A percentile compares a stretch with the other conserved stretches of the same genome.
Evolutionary conservation across 202 grass and related monocot genomes (phyloP).

Genomic region (Panicum virgatum): DNA sequence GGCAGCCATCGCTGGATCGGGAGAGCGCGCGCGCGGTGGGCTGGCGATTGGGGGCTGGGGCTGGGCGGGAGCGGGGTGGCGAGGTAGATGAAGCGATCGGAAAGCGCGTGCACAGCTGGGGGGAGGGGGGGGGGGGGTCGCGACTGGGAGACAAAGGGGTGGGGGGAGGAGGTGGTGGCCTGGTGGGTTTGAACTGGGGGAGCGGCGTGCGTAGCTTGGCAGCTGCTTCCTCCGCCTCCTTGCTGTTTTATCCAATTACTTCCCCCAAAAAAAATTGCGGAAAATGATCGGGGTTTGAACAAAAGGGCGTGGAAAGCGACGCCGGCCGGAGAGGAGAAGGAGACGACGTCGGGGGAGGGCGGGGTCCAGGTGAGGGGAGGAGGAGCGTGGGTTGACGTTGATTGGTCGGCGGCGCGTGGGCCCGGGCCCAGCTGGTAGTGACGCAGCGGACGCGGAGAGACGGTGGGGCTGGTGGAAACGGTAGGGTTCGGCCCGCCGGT

Average conservation of each 20-base stretch:
- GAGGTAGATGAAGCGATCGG: conserved; percentile 46
- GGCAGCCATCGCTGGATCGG: conserved; percentile 52
- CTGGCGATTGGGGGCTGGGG: conserved; percentile 29
- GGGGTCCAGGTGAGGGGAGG: not conserved
- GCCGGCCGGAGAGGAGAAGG: conserved; percentile 26
- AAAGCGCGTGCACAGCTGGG: conserved; percentile 66
- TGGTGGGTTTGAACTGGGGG: conserved; percentile 55
- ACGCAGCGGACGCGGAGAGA: conserved; percentile 6
- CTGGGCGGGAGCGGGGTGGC: not conserved
- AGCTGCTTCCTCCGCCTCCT: not conserved
- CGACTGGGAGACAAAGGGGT: not conserved
- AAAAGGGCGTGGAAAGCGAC: conserved; percentile 49
- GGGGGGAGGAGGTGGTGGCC: not conserved
- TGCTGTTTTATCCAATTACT: not conserved
- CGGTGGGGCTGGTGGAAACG: conserved; percentile 3
- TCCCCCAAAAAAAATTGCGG: not conserved
- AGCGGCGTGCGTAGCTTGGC: conserved; percentile 50
- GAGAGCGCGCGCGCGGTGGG: not conserved
- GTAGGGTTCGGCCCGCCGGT: conserved; percentile 31
- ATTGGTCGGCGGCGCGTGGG: not conserved
- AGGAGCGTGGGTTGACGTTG: conserved; percentile 27
- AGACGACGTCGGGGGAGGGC: not conserved
- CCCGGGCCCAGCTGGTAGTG: not conserved
- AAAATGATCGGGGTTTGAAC: conserved; percentile 31
- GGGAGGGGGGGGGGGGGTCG: no score